A percentile compares a stretch with the other conserved stretches of the same genome.
phyloP scores from a whole-genome alignment of 129 eudicot genomes.

The Rutidosis leptorrhynchoides region DNA sequence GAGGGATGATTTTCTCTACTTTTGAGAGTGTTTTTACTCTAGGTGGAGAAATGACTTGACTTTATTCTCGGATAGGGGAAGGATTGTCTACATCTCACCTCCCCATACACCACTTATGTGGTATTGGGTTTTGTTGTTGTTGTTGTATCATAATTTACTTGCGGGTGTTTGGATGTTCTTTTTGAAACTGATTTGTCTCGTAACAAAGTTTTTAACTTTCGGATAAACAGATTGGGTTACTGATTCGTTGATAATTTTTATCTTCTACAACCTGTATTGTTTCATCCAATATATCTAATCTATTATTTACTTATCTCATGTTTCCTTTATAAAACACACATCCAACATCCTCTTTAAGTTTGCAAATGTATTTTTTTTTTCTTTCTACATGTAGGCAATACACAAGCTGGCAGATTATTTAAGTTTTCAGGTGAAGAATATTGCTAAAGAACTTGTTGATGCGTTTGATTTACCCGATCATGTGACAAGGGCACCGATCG shows the following conservation, averaged over 20 bases:
- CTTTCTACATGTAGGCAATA: slow-evolving; percentile 59
- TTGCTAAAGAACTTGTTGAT: slow-evolving; percentile 88
- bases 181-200: neutral
- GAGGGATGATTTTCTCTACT: too few relatives aligned
- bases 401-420: slow-evolving; percentile 84
- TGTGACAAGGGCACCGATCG: slow-evolving; percentile 85
- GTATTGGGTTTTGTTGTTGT: too few relatives aligned
- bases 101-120: too few relatives aligned
- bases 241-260: neutral
- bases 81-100: too few relatives aligned
- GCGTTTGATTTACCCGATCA: slow-evolving; percentile 92
- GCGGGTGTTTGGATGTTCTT: neutral
- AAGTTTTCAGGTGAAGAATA: slow-evolving; percentile 84
- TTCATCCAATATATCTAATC: neutral
- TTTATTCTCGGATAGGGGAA: too few relatives aligned
- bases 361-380: neutral
- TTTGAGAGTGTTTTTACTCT: too few relatives aligned
- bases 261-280: neutral
- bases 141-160: neutral
- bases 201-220: neutral
- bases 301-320: neutral
- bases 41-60: too few relatives aligned
- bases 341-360: neutral
- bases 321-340: neutral
- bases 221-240: neutral